Base-by-base conservation (phyloP, 768 basidiomycete genomes). In the Collybia sordida region DNA sequence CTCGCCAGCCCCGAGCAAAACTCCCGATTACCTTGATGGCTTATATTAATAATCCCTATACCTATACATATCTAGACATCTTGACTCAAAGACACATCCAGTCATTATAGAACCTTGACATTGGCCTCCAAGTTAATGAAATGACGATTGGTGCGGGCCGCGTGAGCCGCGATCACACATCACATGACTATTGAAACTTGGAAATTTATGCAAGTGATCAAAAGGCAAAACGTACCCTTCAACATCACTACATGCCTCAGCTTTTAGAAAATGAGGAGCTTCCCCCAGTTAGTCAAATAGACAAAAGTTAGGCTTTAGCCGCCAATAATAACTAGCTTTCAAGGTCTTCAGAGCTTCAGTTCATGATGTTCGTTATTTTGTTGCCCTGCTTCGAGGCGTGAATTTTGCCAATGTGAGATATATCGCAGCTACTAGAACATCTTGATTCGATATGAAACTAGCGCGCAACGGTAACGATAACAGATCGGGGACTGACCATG, bases 331-430 rank as follows among this genome's bases (percentile, higher is more conserved):
- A 41, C 19, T n/a, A 8, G 48, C 15, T 6, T 27, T 9, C 34
- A 55, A 77, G 77, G 78, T 90, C n/a, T 70, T 92, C 37, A 79
- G 75, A 46, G 84, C 86, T 4, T 87, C 86, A 36, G 78, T 88
- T 0, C 80, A 86, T 56, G 93, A 96, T 69, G 83, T 97, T 42
- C 81, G 91, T 45, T 87, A 89, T 59, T 83, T 97, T 47, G 74
- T 86, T 7, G 73, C 84, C 15, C 73, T 97, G 17, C 72, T 98
- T 21, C 82, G 90, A 53, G 90, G 92, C 6, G 84, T 97, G 44
- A 87, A 81, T 59, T 88, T 97, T 64, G 72, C 76, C 27, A 86
- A 86, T 60, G 94, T 93, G 66, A 70, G 85, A 64, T 34, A 44
- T 19, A 12, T 23, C 41, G 37, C 34, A 39, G 11, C 31, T 31